Base-by-base conservation (phyloP, 495 filamentous ascomycete species). In the Pyronema domesticum region DNA sequence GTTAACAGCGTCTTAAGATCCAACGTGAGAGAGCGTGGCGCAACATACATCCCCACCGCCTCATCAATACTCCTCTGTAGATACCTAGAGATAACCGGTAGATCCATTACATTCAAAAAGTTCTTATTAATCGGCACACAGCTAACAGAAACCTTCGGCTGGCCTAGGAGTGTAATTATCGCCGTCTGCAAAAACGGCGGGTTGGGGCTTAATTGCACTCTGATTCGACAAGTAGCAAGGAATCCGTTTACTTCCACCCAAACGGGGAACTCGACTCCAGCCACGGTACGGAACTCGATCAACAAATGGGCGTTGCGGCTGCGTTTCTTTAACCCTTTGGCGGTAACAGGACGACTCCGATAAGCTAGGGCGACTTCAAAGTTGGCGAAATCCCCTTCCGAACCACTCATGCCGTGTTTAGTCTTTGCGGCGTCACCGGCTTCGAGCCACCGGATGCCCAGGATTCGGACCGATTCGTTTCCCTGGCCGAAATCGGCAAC, bases 371-470 rank as follows among this genome's bases (percentile, higher is more conserved):
- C 79, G 40, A 84, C 68, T 60, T 84, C 80, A 19, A 82, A 58
- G 57, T 83, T 83, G 58, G 83, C 73, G 60, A 84, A 84, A 57
- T 83, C 80, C 11, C 80, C 80, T 61, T 84, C 79, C 59, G 83
- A 80, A 14, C 79, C 80, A 61, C 81, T 79, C 77, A 83, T 78
- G 0, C 79, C 80, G n/a, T 53, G 36, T 9, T 18, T 40, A 11
- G 76, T 72, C 54, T 74, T 63, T 8, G 73, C 72, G 4, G 80
- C 80, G 11, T 79, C 78, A 10, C 79, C 80, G 3, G 74, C 76
- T 3, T 81, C 80, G 5, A 84, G 68, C 80, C 80, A 84, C 13
- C 73, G 67, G 7, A 84, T 68, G 0, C 80, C 80, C 6, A 84
- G 69, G 44, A 84, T 77, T 6, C 79, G 72, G 18, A 83, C 57